A percentile compares a stretch with the other conserved stretches of the same genome.
phyloP scores from a whole-genome alignment of 805 yeast genomes.

The Ogataea pilisensis region DNA sequence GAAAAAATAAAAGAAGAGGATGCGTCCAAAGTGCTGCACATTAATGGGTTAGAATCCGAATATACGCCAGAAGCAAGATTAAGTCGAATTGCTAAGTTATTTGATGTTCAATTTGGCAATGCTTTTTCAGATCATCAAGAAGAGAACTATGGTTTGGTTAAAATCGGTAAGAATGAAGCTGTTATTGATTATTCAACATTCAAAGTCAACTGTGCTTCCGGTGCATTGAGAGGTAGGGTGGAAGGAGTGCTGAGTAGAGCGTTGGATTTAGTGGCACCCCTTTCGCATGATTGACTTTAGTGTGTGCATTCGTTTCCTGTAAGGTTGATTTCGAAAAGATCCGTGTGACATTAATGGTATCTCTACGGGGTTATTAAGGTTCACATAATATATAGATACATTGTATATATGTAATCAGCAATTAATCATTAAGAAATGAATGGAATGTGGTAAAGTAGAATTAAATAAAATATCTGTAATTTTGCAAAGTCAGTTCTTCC shows the following conservation, averaged over 20 bases:
- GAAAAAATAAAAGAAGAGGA: conserved; percentile 10
- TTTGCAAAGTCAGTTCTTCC: no score
- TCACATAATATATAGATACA: no score
- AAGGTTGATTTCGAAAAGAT: no score
- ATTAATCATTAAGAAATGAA: no score
- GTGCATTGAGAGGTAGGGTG: conserved; percentile 75
- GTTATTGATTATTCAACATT: conserved; percentile 58
- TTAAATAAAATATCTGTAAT: no score
- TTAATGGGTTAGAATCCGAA: conserved; percentile 25
- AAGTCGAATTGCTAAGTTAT: conserved; percentile 53
- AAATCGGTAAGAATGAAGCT: conserved; percentile 75
- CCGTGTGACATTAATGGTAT: background rate
- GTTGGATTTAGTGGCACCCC: conserved; percentile 77
- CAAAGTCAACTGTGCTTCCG: conserved; percentile 65
- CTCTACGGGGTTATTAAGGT: no score
- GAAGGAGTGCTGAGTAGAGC: conserved; percentile 78
- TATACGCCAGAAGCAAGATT: conserved; percentile 37
- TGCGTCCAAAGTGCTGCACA: conserved; percentile 7
- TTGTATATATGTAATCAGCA: no score
- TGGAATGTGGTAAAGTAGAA: no score
- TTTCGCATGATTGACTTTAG: conserved; percentile 42
- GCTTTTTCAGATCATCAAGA: conserved; percentile 44
- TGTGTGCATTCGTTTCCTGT: no score
- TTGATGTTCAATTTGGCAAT: conserved; percentile 87
- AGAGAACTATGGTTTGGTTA: conserved; percentile 50